Evolutionary conservation across 2,329 filamentous ascomycete species (phyloP), one percentile per base, ranked within the genome.

Genomic region (Claviceps maximensis): DNA sequence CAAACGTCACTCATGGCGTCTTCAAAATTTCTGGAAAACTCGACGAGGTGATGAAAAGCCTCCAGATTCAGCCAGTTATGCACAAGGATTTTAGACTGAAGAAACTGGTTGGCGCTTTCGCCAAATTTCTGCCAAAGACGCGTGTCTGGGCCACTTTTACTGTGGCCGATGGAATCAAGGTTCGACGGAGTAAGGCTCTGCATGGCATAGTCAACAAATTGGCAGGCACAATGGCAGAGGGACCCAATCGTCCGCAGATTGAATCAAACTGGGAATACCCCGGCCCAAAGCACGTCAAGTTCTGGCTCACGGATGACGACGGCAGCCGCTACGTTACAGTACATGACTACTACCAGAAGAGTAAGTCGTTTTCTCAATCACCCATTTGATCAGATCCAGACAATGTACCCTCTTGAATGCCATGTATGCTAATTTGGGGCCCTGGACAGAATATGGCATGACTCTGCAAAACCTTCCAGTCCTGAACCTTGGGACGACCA

Each of bases 401-500:
- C 31, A 33, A 12, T 33, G 2, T 33, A 33, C 3, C 31, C 12
- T 33, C 8, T 12, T 33, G 3, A 33, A 9, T 9, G 31, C 31
- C 31, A 9, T 33, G 31, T n/a, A 33, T 23, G 17, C 51, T 54
- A 17, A 54, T 36, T 41, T 8, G 33, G 9, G 23, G n/a, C 21
- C n/a, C 27, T 10, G 10, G 19, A 27, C 33, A 72, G 69, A 67
- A 49, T 76, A 74, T 42, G 57, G 58, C 0, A 52, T 67, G 1
- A 60, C 47, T 0, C 55, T 70, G 1, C 55, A 73, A 15, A 60
- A 71, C 1, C 65, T 76, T 4, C 83, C 86, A 0, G 72, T 88
- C 1, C 65, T 90, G 57, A 89, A 90, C 61, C 72, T 84, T 12
- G 86, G 85, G 2, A 79, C 67, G 12, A 60, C 62, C 0, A 66